Conservation (phyloP, 1,139 yeast species). For the Saccharomyces hybrid region DNA sequence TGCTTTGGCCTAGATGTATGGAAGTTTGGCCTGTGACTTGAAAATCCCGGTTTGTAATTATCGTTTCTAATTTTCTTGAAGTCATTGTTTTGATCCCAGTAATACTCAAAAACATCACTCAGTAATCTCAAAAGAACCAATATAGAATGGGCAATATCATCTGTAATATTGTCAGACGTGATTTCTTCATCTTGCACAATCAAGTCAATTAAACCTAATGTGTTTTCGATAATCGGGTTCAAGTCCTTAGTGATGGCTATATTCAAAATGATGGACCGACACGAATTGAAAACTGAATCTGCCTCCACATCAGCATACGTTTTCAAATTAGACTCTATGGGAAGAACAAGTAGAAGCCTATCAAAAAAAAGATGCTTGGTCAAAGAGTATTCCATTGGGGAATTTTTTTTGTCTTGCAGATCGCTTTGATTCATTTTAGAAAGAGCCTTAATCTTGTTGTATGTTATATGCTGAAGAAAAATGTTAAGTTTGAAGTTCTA, state of each 20-base stretch:
- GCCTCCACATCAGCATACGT: constrained; percentile 24
- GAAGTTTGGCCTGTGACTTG: constrained; percentile 25
- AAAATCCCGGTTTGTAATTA: constrained; percentile 16
- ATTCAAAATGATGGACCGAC: constrained; percentile 22
- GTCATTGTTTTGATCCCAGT: constrained; percentile 21
- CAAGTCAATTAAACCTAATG: constrained; percentile 18
- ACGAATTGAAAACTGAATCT: constrained; percentile 17
- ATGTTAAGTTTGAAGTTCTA: neutral
- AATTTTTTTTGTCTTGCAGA: neutral
- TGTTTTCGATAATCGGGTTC: constrained; percentile 15
- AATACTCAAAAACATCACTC: constrained; percentile 25
- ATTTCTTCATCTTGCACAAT: constrained; percentile 16
- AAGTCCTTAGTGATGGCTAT: constrained; percentile 19
- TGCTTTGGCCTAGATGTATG: constrained; percentile 24
- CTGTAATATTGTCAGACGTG: constrained; percentile 11
- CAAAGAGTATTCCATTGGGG: constrained; percentile 14
- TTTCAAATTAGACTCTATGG: constrained; percentile 15
- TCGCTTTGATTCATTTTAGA: neutral
- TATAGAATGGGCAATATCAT: constrained; percentile 20
- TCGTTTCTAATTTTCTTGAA: constrained; percentile 6
- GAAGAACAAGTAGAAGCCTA: constrained; percentile 16
- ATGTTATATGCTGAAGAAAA: neutral
- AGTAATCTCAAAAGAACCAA: constrained; percentile 23
- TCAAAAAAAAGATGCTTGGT: constrained; percentile 17
- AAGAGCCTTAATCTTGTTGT: neutral